phyloP scores from a whole-genome alignment of 768 basidiomycete species.

The Collybia nuda region DNA sequence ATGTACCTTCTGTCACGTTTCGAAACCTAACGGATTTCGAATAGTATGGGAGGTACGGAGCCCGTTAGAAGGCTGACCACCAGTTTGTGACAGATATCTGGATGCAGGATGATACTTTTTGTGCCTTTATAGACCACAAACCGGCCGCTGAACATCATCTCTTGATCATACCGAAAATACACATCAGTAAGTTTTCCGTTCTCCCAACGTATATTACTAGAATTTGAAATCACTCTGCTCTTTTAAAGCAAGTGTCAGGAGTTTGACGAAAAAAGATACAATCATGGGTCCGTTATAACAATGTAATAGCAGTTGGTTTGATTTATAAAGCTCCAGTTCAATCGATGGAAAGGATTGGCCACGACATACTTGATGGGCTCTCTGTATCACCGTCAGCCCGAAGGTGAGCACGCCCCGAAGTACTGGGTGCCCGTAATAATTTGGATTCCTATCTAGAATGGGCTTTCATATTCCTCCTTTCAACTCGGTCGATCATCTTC shows the following conservation, averaged over 20 bases:
- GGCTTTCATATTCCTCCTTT: conserved; percentile 86
- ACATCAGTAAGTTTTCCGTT: conserved; percentile 39
- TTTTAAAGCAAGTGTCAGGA: conserved; percentile 52
- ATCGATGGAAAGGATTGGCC: conserved; percentile 42
- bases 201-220: not conserved
- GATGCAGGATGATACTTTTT: conserved; percentile 42
- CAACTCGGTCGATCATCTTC: conserved; percentile 69
- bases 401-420: conserved; percentile 33
- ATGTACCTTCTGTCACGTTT: conserved; percentile 48
- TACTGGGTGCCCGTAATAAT: conserved; percentile 2
- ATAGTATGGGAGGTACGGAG: conserved; percentile 52
- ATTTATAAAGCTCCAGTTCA: conserved; percentile 21
- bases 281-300: conserved; percentile 40
- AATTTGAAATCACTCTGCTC: not conserved
- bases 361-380: conserved; percentile 47
- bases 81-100: not conserved
- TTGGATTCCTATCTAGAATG: conserved; percentile 43
- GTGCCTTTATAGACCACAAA: conserved; percentile 52
- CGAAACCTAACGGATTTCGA: conserved; percentile 40
- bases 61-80: not conserved
- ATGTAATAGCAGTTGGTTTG: not conserved
- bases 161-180: conserved; percentile 49
- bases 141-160: conserved; percentile 52
- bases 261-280: conserved; percentile 42
- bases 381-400: conserved; percentile 40